Base-by-base conservation (phyloP, 768 basidiomycete species). In the Ramaria rubella region DNA sequence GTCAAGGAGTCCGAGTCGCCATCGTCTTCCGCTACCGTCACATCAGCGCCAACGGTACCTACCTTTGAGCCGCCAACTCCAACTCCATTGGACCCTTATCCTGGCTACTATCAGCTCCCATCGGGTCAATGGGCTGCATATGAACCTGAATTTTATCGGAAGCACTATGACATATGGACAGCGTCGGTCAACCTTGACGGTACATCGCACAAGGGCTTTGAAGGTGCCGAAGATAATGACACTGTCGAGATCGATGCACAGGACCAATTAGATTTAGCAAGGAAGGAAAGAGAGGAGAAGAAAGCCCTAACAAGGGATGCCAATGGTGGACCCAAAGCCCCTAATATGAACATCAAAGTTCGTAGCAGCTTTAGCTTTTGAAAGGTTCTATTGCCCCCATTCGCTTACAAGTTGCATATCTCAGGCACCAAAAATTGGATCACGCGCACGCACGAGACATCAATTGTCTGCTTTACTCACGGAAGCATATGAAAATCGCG, bases 81-180 rank as follows among this genome's bases (percentile, higher is more conserved):
- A 1, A 85, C 83, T 5, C 79, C 81, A 3, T 74, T 75, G 7
- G 91, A 93, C 64, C 80, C 81, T 15, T 90, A 91, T 67, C 91
- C 91, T 1, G 91, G 91, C 5, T 94, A 93, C 72, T 92, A 93
- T 62, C 83, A 85, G 53, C 77, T 87, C 19, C 89, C 91, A 0
- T 86, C 87, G 6, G 91, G 91, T 17, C 69, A 77, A 31, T 94
- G 90, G 83, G 85, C 81, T 24, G 81, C 83, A 0, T 77, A 92
- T 64, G 88, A 93, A 51, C 69, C 80, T 0, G 76, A 65, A 31
- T 89, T 87, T 68, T 93, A 87, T 63, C 75, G 74, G 19, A 77
- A 73, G 45, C 87, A 85, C 67, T 75, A 82, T 63, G 77, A 81
- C 56, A 85, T 82, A 64, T 92, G 89, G 90, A 7, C 17, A 6